Evolutionary conservation across 768 basidiomycete species (phyloP).

Genomic region (Trametes coccinea): DNA sequence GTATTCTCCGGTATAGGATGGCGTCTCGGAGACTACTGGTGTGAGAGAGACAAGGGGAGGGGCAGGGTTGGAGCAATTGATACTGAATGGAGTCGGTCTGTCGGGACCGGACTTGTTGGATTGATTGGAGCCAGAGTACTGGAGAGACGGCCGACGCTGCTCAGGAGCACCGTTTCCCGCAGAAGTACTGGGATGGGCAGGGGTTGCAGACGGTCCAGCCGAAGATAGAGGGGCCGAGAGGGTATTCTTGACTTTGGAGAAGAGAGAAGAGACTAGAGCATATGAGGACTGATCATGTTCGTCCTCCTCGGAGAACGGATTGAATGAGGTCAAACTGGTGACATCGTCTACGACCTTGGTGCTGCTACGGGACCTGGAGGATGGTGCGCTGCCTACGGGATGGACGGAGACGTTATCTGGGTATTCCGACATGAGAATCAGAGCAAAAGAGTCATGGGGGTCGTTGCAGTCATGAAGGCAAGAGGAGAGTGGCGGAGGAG

Average conservation of each 20-base stretch:
- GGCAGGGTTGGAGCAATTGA: slow-evolving; percentile 56
- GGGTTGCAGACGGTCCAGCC: slow-evolving; percentile 40
- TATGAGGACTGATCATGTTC: slow-evolving; percentile 88
- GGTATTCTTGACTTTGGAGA: slow-evolving; percentile 81
- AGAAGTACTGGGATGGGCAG: slow-evolving; percentile 32
- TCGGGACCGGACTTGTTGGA: slow-evolving; percentile 54
- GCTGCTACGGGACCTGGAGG: slow-evolving; percentile 64
- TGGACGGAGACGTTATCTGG: slow-evolving; percentile 24
- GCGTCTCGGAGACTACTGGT: slow-evolving; percentile 78
- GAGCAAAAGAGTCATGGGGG: slow-evolving; percentile 4
- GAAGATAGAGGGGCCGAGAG: slow-evolving; percentile 67
- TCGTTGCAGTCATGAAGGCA: slow-evolving; percentile 12
- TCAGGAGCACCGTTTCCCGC: slow-evolving; percentile 41
- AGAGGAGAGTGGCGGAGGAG: slow-evolving; percentile 6
- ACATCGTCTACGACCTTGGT: slow-evolving; percentile 61
- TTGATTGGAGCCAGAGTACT: slow-evolving; percentile 46
- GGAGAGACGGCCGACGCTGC: slow-evolving; percentile 61
- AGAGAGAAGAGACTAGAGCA: slow-evolving; percentile 76
- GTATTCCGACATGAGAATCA: slow-evolving; percentile 37
- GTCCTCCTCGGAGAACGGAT: slow-evolving; percentile 91
- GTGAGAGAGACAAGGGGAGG: slow-evolving; percentile 86
- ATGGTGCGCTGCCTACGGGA: slow-evolving; percentile 32
- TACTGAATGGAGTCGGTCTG: slow-evolving; percentile 57
- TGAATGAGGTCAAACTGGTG: slow-evolving; percentile 79
- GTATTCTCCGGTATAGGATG: slow-evolving; percentile 65